Evolutionary conservation across 257 asterid species (phyloP), one percentile per base, ranked within the genome.

Genomic region (Knoxia roxburghii): DNA sequence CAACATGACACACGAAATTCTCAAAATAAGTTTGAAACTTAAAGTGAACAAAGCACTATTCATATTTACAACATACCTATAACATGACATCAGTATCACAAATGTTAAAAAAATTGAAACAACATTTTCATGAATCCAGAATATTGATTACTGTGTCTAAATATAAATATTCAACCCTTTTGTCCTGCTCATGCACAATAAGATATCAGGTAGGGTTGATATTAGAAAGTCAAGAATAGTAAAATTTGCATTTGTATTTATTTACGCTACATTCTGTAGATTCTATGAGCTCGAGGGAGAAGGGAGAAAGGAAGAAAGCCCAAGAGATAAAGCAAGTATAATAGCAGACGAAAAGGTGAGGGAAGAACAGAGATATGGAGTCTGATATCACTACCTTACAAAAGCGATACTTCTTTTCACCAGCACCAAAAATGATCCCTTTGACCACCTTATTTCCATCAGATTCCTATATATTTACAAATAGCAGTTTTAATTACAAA

Each of bases 361-460:
- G 50, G 21, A 17, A 62, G 59, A 18, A 7, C 51, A 27, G 27
- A 18, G 50, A 2, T 55, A 23, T 41, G 58, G 21, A 41, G 37
- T 11, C 48, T 24, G 41, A 65, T 43, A 24, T n/a, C 39, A 76
- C n/a, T 81, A 91, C 97, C 97, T 88, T 91, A 66, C 93, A 85
- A 74, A 72, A 87, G 63, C 97, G 89, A 61, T 83, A 88, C 77
- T 79, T 88, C 86, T 84, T 91, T 55, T 43, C 64, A 68, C 91
- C 89, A 23, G 94, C 87, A 50, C 90, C 88, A 29, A 72, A 86
- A 49, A 91, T 82, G 72, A 78, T 74, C 73, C 86, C 93, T 52
- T 37, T 80, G 76, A 88, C 84, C 67, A 88, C 82, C 79, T 85
- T 86, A 75, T 82, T 85, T 73, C 96, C 97, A 80, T 88, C 89